phyloP scores from a whole-genome alignment of 2,329 filamentous ascomycete species.

The Neoscytalidium dimidiatum region DNA sequence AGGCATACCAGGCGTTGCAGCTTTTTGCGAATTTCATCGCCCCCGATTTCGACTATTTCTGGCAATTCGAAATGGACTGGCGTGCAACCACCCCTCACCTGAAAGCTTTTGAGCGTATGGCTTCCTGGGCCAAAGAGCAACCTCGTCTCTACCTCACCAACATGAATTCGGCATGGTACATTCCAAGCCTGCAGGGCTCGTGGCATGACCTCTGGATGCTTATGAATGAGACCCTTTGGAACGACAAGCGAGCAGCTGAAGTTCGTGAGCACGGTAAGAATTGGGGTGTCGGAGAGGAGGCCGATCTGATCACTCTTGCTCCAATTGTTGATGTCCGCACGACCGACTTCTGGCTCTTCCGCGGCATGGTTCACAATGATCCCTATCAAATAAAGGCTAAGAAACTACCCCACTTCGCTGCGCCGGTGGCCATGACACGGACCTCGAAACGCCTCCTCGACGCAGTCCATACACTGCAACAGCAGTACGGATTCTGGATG shows the following conservation, averaged over 20 bases:
- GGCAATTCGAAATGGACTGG: slow-evolving; percentile 87
- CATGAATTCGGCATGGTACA: slow-evolving; percentile 57
- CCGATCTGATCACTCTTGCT: slow-evolving; percentile 88
- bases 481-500: slow-evolving; percentile 82
- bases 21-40: slow-evolving; percentile 71
- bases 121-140: slow-evolving; percentile 54
- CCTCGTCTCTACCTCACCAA: slow-evolving; percentile 62
- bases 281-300: slow-evolving; percentile 89
- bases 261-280: slow-evolving; percentile 78
- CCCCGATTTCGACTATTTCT: slow-evolving; percentile 75
- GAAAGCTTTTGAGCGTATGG: slow-evolving; percentile 70
- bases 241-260: slow-evolving; percentile 48
- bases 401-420: slow-evolving; percentile 56
- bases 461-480: slow-evolving; percentile 84
- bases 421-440: slow-evolving; percentile 70
- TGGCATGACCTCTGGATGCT: slow-evolving; percentile 47
- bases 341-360: slow-evolving; percentile 65
- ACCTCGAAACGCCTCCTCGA: slow-evolving; percentile 80
- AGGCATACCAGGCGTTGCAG: slow-evolving; percentile 70
- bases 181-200: slow-evolving; percentile 53
- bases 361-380: slow-evolving; percentile 60
- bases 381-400: slow-evolving; percentile 73
- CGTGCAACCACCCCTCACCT: slow-evolving; percentile 80
- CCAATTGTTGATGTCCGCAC: slow-evolving; percentile 88
- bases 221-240: slow-evolving; percentile 44